Evolutionary conservation across 192 early-diverging fungal species (phyloP).

Genomic region (Coemansia sp.): DNA sequence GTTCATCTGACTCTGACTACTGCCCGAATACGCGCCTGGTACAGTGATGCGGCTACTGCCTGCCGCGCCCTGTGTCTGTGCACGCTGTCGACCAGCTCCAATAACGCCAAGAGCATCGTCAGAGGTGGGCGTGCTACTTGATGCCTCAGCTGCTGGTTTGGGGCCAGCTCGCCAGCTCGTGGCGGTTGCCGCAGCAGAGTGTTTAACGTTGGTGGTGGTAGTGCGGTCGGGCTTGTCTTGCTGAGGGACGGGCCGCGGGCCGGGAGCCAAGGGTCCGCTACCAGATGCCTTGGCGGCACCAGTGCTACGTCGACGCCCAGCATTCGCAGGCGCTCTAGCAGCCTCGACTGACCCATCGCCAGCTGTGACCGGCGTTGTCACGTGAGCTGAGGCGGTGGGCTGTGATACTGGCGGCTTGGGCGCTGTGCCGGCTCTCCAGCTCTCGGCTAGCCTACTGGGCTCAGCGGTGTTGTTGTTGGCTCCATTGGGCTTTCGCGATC

Average conservation of each 20-base stretch:
- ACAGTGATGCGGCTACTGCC: neutral
- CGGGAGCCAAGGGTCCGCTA: neutral
- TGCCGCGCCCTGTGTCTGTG: constrained; percentile 10
- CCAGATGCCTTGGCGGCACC: neutral
- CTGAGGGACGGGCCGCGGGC: neutral
- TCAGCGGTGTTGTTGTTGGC: neutral
- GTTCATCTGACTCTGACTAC: neutral
- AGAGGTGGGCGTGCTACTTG: neutral
- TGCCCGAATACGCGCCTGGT: neutral
- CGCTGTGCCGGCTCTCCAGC: constrained; percentile 9
- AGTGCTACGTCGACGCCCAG: constrained; percentile 9
- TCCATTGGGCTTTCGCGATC: neutral
- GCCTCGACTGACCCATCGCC: neutral
- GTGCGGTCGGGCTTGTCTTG: constrained; percentile 2
- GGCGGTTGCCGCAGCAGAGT: constrained; percentile 11
- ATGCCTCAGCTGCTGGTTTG: neutral
- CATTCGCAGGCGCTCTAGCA: neutral
- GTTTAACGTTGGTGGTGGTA: neutral
- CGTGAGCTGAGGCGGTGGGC: neutral
- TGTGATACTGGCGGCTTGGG: neutral
- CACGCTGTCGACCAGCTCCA: constrained; percentile 7
- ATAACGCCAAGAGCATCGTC: neutral
- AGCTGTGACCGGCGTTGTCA: neutral
- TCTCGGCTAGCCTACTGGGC: neutral
- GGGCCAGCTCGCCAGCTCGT: constrained; percentile 25